Evolutionary conservation across 2,329 filamentous ascomycete species (phyloP).

Genomic region (Colletotrichum tanaceti): DNA sequence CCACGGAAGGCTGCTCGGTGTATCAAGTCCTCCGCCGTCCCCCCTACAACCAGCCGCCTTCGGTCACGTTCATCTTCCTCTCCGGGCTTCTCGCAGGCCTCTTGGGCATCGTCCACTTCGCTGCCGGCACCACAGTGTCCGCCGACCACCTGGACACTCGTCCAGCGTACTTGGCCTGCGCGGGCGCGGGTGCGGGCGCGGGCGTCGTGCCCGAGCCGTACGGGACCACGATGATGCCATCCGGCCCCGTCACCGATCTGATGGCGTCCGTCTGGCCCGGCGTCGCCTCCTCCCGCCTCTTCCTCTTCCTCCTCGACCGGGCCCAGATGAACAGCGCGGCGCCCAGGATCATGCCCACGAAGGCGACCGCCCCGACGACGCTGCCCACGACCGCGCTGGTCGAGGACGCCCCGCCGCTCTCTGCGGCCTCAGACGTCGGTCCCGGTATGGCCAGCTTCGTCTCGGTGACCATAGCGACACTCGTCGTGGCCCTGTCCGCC

Average conservation of each 20-base stretch:
- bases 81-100: constrained; percentile 5
- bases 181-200: too few relatives aligned
- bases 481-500: neutral
- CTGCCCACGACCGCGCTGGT: neutral
- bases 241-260: neutral
- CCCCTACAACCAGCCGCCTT: constrained; percentile 8
- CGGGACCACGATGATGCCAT: constrained; percentile 6
- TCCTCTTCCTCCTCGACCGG: constrained; percentile 12
- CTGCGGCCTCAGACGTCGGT: neutral
- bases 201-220: neutral
- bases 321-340: constrained; percentile 1
- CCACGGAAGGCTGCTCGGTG: neutral
- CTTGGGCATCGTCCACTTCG: neutral
- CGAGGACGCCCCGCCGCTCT: neutral
- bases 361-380: constrained; percentile 22
- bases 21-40: neutral
- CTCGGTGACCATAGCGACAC: neutral
- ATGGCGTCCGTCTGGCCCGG: neutral
- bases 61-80: neutral
- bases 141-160: neutral
- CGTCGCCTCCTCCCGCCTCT: neutral
- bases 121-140: too few relatives aligned
- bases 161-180: neutral
- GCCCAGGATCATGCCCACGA: constrained; percentile 14
- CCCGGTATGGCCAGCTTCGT: neutral